Evolutionary conservation across 2,329 filamentous ascomycete species (phyloP), one percentile per base, ranked within the genome.

Genomic region (Colletotrichum sp.): DNA sequence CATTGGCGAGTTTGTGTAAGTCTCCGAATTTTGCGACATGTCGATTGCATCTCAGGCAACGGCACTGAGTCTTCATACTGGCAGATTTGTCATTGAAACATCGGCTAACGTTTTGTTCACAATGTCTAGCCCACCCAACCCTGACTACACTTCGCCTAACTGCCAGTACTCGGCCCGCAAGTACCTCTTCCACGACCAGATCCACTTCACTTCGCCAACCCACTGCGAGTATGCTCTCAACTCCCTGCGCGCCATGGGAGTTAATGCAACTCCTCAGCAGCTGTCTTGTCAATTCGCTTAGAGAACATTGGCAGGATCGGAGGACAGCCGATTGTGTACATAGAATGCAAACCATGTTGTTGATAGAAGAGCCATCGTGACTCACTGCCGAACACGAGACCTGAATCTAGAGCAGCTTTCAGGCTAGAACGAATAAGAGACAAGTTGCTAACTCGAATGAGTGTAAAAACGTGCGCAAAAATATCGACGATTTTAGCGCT

Each of bases 221-320:
- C 70, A 67, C 32, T 72, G 62, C 62, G 69, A 72, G 49, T 67
- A 67, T n/a, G 69, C 69, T 6, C 49, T 72, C 49, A 67, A 67
- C 49, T 59, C 69, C 1, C 62, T 72, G 24, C n/a, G 62, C 7
- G 39, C 69, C 3, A 52, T 72, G 21, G 69, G 69, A 15, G 30
- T 72, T 32, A 67, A 24, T 7, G 36, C 60, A 6, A 72, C 60
- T 10, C 49, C 70, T 18, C 70, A 72, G n/a, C 39, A 66, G 24
- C 32, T 72, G 32, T 34, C 30, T 24, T 72, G 69, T 26, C 49
- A 72, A 26, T 59, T 72, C 16, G 62, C 62, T 8, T 60, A 59
- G 30, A 39, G 8, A 3, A 63, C 15, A n/a, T 6, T n/a, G 34
- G 60, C 10, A 21, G 10, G 60, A 21, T 12, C 18, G 44, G 6